Evolutionary conservation across 768 basidiomycete species (phyloP), one percentile per base, ranked within the genome.

Genomic region (Podaxis rugospora): DNA sequence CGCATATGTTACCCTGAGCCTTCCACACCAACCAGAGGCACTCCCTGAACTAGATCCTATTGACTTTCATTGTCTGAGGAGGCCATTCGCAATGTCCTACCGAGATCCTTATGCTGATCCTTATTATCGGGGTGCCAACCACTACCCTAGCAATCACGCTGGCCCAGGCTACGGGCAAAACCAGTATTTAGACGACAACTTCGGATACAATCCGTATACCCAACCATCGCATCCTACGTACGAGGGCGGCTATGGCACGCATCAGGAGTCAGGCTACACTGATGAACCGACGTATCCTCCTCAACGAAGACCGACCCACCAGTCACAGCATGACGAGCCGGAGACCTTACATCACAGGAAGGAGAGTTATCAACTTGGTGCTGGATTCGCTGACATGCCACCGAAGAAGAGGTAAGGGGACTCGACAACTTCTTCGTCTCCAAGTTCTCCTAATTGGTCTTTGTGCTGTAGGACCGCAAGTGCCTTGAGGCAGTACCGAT

Each of bases 191-290:
- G 73, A 78, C 28, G 65, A 67, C 18, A 67, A 73, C 2, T 51
- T 69, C n/a, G 69, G 69, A 35, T 80, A 62, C 37, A 65, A 71
- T 49, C 80, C 76, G 68, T 80, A 82, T 68, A 76, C 84, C 27
- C 87, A 86, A 47, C 75, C 77, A 64, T 78, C 80, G 14, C 81
- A 85, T 57, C 77, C 80, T 37, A 74, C 81, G 0, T 84, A 87
- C 66, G 83, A 81, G 60, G 77, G 73, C 27, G 81, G 73, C 28
- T 74, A 67, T 3, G 71, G 53, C 23, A 18, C 50, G 21, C 52
- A 61, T 49, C 44, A 39, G 18, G 44, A 35, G 18, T 18, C 47
- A 23, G 11, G 3, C n/a, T 61, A 54, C 44, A 50, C 51, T 27
- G 59, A 61, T 40, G 59, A 61, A 11, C 59, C 53, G 9, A 39